A percentile compares a stretch with the other conserved stretches of the same genome.
Conservation (phyloP, 352 stramenopile species). For the Phytophthora aleatoria region DNA sequence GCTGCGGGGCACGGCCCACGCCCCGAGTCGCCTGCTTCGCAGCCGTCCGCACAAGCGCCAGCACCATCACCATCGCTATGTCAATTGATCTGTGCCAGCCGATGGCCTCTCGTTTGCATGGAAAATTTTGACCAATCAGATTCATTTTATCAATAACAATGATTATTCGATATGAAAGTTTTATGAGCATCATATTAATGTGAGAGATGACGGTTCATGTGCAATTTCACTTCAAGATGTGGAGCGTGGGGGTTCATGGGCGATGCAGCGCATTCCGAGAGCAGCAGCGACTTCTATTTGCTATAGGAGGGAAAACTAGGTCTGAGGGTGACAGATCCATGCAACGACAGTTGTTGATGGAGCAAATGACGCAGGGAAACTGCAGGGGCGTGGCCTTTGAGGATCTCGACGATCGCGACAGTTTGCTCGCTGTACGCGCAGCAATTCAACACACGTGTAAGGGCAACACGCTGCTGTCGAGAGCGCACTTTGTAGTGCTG, state of each 20-base stretch:
- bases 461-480: constrained; percentile 39
- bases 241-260: constrained; percentile 50
- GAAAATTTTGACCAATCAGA: background rate
- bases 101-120: constrained; percentile 27
- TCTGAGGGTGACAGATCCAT: constrained; percentile 10
- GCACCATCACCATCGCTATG: constrained; percentile 39
- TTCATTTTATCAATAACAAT: background rate
- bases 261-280: constrained; percentile 38
- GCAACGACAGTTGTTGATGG: constrained; percentile 33
- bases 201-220: constrained; percentile 15
- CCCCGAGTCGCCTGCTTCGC: constrained; percentile 35
- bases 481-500: constrained; percentile 35
- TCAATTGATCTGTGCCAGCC: constrained; percentile 31
- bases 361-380: constrained; percentile 34
- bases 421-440: constrained; percentile 33
- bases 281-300: constrained; percentile 59
- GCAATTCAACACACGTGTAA: constrained; percentile 32
- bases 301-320: constrained; percentile 26
- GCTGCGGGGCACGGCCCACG: constrained; percentile 11
- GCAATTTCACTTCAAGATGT: constrained; percentile 41
- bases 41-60: constrained; percentile 51
- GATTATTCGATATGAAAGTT: background rate
- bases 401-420: constrained; percentile 31
- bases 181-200: background rate
- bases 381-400: constrained; percentile 47